Evolutionary conservation across 164 flowering plant genomes (phyloP).

Genomic region (Litsea cubeba): DNA sequence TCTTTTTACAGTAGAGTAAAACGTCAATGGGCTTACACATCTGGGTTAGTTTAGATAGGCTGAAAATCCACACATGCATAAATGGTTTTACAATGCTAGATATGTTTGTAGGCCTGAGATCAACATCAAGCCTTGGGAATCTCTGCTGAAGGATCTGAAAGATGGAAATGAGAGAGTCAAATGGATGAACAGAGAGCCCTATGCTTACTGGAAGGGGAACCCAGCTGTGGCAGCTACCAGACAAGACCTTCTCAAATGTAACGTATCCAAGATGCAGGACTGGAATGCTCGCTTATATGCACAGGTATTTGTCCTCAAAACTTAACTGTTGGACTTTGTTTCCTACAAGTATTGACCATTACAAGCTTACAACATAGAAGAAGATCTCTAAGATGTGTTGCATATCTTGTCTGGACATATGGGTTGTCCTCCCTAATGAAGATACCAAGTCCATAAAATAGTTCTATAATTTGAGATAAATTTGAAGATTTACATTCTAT

Average conservation of each 20-base stretch:
- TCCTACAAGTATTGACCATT: neutral
- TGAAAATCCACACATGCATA: neutral
- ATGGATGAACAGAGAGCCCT: constrained; percentile 58
- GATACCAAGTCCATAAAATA: too few species aligned
- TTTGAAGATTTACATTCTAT: too few species aligned
- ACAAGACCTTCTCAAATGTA: constrained; percentile 39
- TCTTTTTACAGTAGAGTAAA: neutral
- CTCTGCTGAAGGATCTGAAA: constrained; percentile 27
- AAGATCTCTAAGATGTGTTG: neutral
- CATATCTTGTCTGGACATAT: neutral
- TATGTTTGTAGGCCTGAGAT: constrained; percentile 49
- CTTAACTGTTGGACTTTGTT: neutral
- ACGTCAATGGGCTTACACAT: neutral
- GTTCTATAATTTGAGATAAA: too few species aligned
- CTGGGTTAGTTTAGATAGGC: neutral
- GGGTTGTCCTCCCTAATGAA: too few species aligned
- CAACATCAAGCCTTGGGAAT: constrained; percentile 58
- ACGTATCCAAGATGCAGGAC: constrained; percentile 31
- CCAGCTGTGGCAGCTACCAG: constrained; percentile 23
- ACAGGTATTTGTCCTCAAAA: constrained; percentile 25
- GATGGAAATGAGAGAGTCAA: constrained; percentile 33
- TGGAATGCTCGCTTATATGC: constrained; percentile 46
- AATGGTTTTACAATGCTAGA: neutral
- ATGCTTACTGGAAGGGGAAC: constrained; percentile 74
- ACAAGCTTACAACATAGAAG: too few species aligned